A percentile compares a stretch with the other conserved stretches of the same genome.
phyloP scores from a whole-genome alignment of 345 rosid genomes.

The Limnanthes douglasii region DNA sequence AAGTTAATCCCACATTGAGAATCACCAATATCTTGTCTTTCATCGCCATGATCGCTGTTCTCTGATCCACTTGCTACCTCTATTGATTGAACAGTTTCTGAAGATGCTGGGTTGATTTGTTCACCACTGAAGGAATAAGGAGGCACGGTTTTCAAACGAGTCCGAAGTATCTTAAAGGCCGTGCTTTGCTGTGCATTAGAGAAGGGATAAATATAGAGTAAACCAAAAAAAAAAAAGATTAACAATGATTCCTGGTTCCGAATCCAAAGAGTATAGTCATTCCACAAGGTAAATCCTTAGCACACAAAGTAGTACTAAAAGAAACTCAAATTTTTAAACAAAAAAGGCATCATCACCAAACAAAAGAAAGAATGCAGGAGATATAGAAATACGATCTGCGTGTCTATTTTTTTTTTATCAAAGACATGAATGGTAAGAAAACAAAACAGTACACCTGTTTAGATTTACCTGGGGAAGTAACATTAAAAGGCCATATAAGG shows the following conservation, averaged over 20 bases:
- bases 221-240: no score
- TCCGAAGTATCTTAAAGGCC: slow-evolving; percentile 74
- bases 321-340: no score
- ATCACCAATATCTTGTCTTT: slow-evolving; percentile 33
- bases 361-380: neutral
- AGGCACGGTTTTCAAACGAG: slow-evolving; percentile 87
- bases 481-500: slow-evolving; percentile 93
- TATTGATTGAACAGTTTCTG: slow-evolving; percentile 52
- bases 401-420: no score
- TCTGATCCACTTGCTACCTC: no score
- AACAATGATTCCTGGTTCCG: no score
- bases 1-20: slow-evolving; percentile 77
- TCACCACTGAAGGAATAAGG: slow-evolving; percentile 61
- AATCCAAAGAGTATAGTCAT: no score
- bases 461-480: slow-evolving; percentile 93
- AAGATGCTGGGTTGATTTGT: slow-evolving; percentile 50
- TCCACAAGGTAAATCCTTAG: no score
- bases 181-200: slow-evolving; percentile 99
- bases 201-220: no score
- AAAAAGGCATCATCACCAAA: no score
- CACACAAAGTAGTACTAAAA: no score
- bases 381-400: no score
- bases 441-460: neutral
- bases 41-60: slow-evolving; percentile 52
- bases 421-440: no score